Evolutionary conservation across 2,329 filamentous ascomycete species (phyloP), one percentile per base, ranked within the genome.

Genomic region (Setomelanomma holmii): DNA sequence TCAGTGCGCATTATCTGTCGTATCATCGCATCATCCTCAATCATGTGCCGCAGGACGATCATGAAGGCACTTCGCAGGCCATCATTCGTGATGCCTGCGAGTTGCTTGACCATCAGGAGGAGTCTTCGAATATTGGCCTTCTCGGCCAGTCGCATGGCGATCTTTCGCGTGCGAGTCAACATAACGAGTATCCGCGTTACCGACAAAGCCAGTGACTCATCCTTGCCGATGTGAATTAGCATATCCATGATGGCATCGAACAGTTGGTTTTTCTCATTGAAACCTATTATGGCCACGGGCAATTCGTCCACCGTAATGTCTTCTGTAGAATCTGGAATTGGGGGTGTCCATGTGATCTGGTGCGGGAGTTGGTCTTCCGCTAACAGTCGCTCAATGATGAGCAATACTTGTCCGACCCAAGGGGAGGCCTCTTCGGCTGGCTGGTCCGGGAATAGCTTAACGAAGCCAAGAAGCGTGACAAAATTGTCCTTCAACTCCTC

Each of bases 71-170:
- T 83, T 56, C 88, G 85, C 8, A 99, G 83, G 48, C 88, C 88
- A 48, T 89, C 85, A 23, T 91, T 90, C 5, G 90, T 89, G 23
- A 87, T 84, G 21, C 89, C 90, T 17, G 91, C 88, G 53, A 98
- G 84, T 72, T 98, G 93, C 73, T 96, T 96, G 51, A 93, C 87
- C 90, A 98, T 96, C 45, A 97, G 85, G 75, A 99, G 98, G 19
- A 99, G 80, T 22, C 91, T 85, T 68, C 95, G 90, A 42, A 99
- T 81, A 64, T 96, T 96, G 69, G 88, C 89, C 78, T 92, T 96
- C 71, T 96, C 89, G 4, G 91, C 90, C 40, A 98, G 82, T 39
- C 84, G 80, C 58, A 86, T 84, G 2, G 95, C 93, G 55, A 96
- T 82, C 12, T 85, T 80, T 44, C 91, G 88, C 53, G 86, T 85